Evolutionary conservation across 2,329 filamentous ascomycete genomes (phyloP).

Genomic region (Ophidiomyces ophidiicola): DNA sequence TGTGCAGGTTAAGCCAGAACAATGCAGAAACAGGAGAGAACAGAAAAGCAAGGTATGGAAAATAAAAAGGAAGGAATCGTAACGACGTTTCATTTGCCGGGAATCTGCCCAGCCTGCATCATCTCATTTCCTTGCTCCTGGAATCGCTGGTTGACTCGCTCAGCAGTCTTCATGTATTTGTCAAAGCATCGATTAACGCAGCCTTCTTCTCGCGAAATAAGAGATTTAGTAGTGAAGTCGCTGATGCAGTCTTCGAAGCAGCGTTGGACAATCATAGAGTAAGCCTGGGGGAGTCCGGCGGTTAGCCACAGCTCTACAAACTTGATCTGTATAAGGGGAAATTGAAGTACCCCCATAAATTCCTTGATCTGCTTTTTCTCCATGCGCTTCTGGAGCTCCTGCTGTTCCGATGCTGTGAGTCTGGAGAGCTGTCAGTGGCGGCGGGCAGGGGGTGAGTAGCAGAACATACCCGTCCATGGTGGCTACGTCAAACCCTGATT

Average conservation of each 20-base stretch:
- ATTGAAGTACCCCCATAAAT: slow-evolving; percentile 74
- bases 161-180: slow-evolving; percentile 87
- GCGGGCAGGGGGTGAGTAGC: background rate
- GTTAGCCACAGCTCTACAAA: slow-evolving; percentile 9
- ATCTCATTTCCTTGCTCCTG: slow-evolving; percentile 58
- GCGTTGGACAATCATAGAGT: slow-evolving; percentile 45
- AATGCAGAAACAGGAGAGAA: slow-evolving; percentile 1
- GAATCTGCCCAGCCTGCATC: slow-evolving; percentile 47
- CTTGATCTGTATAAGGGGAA: slow-evolving; percentile 8
- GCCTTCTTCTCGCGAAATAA: slow-evolving; percentile 74
- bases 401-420: slow-evolving; percentile 69
- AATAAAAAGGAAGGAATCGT: background rate
- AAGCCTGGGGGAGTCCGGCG: slow-evolving; percentile 41
- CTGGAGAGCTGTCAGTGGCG: slow-evolving; percentile 28
- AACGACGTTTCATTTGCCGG: slow-evolving; percentile 22
- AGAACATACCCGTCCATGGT: slow-evolving; percentile 28
- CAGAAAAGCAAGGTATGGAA: background rate
- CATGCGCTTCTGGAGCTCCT: slow-evolving; percentile 86
- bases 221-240: slow-evolving; percentile 95
- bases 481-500: too few species aligned
- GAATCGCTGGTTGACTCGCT: slow-evolving; percentile 85
- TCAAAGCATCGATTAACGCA: slow-evolving; percentile 92
- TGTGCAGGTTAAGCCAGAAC: background rate
- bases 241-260: slow-evolving; percentile 97
- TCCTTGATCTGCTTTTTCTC: slow-evolving; percentile 98